phyloP scores from a whole-genome alignment of 306 rosid species.

The Aeschynomene evenia region DNA sequence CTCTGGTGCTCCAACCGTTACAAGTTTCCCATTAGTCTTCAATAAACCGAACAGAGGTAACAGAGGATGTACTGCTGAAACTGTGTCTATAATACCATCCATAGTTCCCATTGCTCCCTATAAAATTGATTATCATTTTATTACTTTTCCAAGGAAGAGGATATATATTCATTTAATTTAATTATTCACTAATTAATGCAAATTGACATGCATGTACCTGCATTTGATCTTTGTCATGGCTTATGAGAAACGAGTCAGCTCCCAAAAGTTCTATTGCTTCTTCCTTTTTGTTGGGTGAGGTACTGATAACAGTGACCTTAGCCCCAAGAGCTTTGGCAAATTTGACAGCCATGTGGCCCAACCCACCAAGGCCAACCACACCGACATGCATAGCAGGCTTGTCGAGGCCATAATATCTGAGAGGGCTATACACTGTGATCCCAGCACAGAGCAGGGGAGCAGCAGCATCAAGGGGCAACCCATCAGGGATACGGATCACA shows the following conservation, averaged over 20 bases:
- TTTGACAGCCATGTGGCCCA: conserved; percentile 57
- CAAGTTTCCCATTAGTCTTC: conserved; percentile 38
- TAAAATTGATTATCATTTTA: not conserved
- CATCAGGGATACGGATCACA: conserved; percentile 41
- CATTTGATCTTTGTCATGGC: conserved; percentile 38
- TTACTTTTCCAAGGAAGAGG: not conserved
- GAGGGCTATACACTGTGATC: conserved; percentile 56
- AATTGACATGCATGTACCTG: conserved; percentile 10
- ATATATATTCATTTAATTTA: too few relatives aligned
- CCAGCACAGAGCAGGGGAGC: conserved; percentile 69
- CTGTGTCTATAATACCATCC: conserved; percentile 45
- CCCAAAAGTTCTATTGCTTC: conserved; percentile 47
- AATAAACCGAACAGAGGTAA: conserved; percentile 31
- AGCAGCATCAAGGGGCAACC: conserved; percentile 44
- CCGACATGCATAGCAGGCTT: conserved; percentile 49
- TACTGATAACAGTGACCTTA: conserved; percentile 51
- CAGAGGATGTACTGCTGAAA: conserved; percentile 35
- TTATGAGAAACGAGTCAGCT: conserved; percentile 51
- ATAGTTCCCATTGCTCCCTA: conserved; percentile 13
- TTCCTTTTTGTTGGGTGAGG: conserved; percentile 46
- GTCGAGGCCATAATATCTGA: conserved; percentile 40
- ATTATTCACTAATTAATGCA: not conserved
- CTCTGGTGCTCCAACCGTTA: conserved; percentile 31
- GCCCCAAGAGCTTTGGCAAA: conserved; percentile 60
- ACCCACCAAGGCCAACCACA: conserved; percentile 59